Evolutionary conservation across 1,284 basidiomycete species (phyloP).

Genomic region (Fomitopsis palustris): DNA sequence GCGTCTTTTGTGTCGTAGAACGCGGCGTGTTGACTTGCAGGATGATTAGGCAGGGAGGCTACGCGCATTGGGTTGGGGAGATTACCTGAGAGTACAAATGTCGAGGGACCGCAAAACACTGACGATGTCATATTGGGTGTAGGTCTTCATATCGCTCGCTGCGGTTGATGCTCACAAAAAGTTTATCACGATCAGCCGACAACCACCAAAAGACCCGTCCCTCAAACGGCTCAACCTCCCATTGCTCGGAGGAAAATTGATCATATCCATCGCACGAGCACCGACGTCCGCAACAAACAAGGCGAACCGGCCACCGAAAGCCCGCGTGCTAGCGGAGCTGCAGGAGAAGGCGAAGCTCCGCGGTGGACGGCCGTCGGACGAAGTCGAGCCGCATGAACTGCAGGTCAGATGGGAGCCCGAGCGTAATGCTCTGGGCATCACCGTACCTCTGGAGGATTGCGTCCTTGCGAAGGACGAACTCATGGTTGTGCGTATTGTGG

Average conservation of each 20-base stretch:
- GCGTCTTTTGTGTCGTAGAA: constrained; percentile 7
- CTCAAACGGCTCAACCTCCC: constrained; percentile 44
- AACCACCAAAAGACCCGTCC: constrained; percentile 35
- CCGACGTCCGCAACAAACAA: constrained; percentile 28
- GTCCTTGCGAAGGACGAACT: constrained; percentile 38
- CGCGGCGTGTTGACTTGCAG: not conserved
- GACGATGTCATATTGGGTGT: constrained; percentile 76
- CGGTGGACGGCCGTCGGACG: constrained; percentile 54
- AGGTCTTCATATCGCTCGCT: constrained; percentile 25
- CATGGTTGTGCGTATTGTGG: constrained; percentile 38
- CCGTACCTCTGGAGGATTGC: constrained; percentile 41
- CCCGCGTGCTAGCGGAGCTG: constrained; percentile 55
- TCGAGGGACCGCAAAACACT: constrained; percentile 61
- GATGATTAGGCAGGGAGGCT: constrained; percentile 57
- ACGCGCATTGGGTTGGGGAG: constrained; percentile 74
- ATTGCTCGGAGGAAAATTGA: constrained; percentile 50
- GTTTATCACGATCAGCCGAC: constrained; percentile 36
- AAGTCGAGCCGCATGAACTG: constrained; percentile 57
- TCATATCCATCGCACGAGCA: constrained; percentile 43
- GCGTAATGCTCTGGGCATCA: constrained; percentile 53
- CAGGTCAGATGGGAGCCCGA: constrained; percentile 68
- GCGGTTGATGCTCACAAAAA: not conserved
- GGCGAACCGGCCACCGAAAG: constrained; percentile 34
- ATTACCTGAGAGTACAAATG: constrained; percentile 65
- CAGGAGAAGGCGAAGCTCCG: constrained; percentile 59